Percentiles rank a stretch among this genome's conserved stretches.
These are phyloP conservation scores for Furcasterigmium furcatum DNA, from an alignment of 2,329 filamentous ascomycete species.

Conservation along the genomic window DNA sequence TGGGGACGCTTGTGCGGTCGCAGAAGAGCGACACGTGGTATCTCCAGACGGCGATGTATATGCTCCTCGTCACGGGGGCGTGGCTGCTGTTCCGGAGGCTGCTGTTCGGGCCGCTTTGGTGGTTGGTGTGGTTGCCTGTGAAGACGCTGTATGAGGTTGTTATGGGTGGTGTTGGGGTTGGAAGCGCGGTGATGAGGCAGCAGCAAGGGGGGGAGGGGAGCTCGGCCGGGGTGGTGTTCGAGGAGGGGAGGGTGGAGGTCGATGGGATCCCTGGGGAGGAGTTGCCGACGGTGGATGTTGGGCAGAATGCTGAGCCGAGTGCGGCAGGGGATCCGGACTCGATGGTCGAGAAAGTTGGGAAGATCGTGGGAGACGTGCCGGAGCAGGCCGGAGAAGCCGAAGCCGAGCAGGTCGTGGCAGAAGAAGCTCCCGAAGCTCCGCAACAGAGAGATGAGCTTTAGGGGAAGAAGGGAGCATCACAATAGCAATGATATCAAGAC, in stretches of 20 bases:
- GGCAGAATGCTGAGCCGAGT: conserved; percentile 18
- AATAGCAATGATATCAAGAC: too few relatives aligned
- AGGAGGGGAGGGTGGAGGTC: conserved; percentile 21
- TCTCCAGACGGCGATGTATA: conserved; percentile 82
- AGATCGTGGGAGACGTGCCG: conserved; percentile 41
- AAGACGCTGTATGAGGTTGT: conserved; percentile 60
- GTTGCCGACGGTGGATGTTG: conserved; percentile 48
- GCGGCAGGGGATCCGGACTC: conserved; percentile 29
- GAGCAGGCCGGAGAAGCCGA: conserved; percentile 13
- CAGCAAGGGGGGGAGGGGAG: conserved; percentile 14
- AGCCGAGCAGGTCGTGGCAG: too few relatives aligned
- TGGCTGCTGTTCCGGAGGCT: conserved; percentile 87
- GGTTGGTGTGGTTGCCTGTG: conserved; percentile 82
- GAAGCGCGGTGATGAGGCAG: conserved; percentile 45
- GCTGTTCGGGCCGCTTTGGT: conserved; percentile 87
- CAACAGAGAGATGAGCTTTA: too few relatives aligned
- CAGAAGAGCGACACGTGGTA: conserved; percentile 99
- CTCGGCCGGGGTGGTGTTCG: conserved; percentile 20
- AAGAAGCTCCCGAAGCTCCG: too few relatives aligned
- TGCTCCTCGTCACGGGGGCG: conserved; percentile 70
- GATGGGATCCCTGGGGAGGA: conserved; percentile 34
- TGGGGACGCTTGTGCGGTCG: conserved; percentile 75
- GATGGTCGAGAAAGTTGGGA: conserved; percentile 51
- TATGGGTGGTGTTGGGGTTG: conserved; percentile 39
- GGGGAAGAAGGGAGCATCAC: too few relatives aligned